Percentiles rank a stretch among this genome's conserved stretches.
These are phyloP conservation scores for Globisporangium apiculatum DNA, from an alignment of 352 stramenopile genomes.

Conservation along the genomic window DNA sequence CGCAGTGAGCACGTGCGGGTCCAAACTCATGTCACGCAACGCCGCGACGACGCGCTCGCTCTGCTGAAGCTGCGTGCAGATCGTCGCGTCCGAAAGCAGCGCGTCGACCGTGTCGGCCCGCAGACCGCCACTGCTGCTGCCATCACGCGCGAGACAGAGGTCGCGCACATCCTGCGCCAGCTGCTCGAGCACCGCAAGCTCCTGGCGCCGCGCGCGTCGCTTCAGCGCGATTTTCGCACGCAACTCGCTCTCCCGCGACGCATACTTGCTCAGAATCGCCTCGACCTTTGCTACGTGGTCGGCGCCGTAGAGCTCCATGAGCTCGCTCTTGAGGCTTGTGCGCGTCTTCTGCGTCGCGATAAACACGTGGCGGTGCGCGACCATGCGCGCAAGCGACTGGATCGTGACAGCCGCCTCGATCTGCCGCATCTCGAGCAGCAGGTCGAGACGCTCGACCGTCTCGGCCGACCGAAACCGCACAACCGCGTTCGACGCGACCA, in stretches of 20 bases:
- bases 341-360: slow-evolving; percentile 22
- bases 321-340: slow-evolving; percentile 25
- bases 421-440: slow-evolving; percentile 28
- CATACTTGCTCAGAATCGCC: slow-evolving; percentile 34
- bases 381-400: slow-evolving; percentile 36
- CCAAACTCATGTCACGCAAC: slow-evolving; percentile 63
- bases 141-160: slow-evolving; percentile 25
- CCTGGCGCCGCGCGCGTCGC: slow-evolving; percentile 16
- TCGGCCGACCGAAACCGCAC: slow-evolving; percentile 23
- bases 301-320: slow-evolving; percentile 31
- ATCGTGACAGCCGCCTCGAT: slow-evolving; percentile 21
- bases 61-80: slow-evolving; percentile 29
- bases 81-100: slow-evolving; percentile 35
- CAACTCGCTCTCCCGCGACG: slow-evolving; percentile 31
- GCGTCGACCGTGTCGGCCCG: slow-evolving; percentile 35
- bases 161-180: slow-evolving; percentile 35
- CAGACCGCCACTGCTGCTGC: slow-evolving; percentile 13
- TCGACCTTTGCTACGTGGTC: slow-evolving; percentile 25
- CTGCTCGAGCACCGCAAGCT: slow-evolving; percentile 17
- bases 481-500: slow-evolving; percentile 11
- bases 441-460: slow-evolving; percentile 32
- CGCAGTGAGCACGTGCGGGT: slow-evolving; percentile 32
- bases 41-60: slow-evolving; percentile 43
- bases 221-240: slow-evolving; percentile 27
- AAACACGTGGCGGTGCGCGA: slow-evolving; percentile 19